Conservation (phyloP, 129 eudicot species). For the Logfia minima region DNA sequence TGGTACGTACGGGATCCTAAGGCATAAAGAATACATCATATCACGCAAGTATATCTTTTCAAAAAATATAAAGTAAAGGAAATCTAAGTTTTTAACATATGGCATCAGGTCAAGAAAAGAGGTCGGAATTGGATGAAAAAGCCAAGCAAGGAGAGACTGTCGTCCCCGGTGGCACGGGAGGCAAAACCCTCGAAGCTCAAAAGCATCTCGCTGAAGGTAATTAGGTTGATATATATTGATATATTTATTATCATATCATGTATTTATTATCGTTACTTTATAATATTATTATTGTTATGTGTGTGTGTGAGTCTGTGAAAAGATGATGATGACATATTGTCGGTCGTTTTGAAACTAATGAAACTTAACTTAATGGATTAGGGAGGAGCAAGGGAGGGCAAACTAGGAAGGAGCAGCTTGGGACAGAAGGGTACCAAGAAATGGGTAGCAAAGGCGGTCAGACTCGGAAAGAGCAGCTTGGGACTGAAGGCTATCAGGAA, state of each 20-base stretch:
- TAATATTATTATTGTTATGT: no score
- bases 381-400: constrained; percentile 63
- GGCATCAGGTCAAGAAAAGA: constrained; percentile 56
- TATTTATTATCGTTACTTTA: no score
- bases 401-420: constrained; percentile 61
- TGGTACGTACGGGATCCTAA: no score
- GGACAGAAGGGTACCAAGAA: constrained; percentile 64
- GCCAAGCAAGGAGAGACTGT: constrained; percentile 72
- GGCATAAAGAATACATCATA: background rate
- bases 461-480: background rate
- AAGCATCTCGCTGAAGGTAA: constrained; percentile 74
- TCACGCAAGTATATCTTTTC: background rate
- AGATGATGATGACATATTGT: background rate
- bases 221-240: no score
- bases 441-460: constrained; percentile 43
- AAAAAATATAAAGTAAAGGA: background rate
- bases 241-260: no score
- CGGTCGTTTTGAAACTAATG: background rate
- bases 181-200: constrained; percentile 77
- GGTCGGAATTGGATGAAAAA: constrained; percentile 54
- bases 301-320: no score
- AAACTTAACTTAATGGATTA: background rate
- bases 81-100: constrained; percentile 1
- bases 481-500: background rate
- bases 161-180: constrained; percentile 69